phyloP scores from a whole-genome alignment of 106 monocot genomes.

The Alisma plantagoaquatica region DNA sequence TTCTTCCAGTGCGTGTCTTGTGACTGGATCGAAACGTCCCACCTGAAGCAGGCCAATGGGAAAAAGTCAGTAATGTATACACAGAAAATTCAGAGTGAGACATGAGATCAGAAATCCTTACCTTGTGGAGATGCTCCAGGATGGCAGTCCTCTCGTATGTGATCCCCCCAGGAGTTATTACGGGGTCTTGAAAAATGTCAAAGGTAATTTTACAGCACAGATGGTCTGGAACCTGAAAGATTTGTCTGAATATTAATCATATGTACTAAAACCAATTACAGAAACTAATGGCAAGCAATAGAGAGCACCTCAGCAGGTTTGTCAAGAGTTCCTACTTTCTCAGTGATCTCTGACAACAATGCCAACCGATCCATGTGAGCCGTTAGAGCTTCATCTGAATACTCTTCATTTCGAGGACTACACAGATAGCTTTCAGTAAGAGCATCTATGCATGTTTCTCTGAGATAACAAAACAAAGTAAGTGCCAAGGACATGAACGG shows the following conservation, averaged over 20 bases:
- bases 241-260: too few species aligned
- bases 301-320: conserved; percentile 42
- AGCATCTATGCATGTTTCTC: conserved; percentile 63
- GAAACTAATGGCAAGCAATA: neutral
- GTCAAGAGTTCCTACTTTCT: conserved; percentile 30
- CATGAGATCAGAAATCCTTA: too few species aligned
- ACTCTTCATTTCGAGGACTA: conserved; percentile 1
- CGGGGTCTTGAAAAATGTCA: conserved; percentile 78
- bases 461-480: too few species aligned
- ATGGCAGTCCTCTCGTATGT: conserved; percentile 74
- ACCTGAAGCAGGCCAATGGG: conserved; percentile 25
- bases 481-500: too few species aligned
- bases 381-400: conserved; percentile 17
- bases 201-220: conserved; percentile 86
- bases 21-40: conserved; percentile 68
- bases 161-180: conserved; percentile 73
- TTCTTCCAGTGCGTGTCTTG: conserved; percentile 37
- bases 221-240: conserved; percentile 66
- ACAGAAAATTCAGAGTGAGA: neutral
- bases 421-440: conserved; percentile 23
- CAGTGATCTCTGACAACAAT: conserved; percentile 42
- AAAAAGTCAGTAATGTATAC: neutral
- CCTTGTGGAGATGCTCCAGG: conserved; percentile 77
- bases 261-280: too few species aligned
- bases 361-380: conserved; percentile 24